These are phyloP conservation scores for Ogataea dorogensis DNA, from an alignment of 805 yeast genomes.

Conservation along the genomic window DNA sequence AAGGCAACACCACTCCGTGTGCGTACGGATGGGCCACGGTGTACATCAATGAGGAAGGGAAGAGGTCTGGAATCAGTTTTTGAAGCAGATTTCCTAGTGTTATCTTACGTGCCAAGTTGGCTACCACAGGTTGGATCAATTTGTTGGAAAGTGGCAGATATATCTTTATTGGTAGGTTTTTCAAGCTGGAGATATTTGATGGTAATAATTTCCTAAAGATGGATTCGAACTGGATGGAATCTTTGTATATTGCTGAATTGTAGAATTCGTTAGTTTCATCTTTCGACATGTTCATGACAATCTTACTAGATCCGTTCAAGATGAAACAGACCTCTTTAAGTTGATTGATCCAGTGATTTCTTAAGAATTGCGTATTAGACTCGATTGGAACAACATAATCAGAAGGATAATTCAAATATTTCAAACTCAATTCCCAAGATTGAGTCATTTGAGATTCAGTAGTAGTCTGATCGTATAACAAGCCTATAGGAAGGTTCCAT, in stretches of 20 bases:
- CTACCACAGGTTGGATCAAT: constrained; percentile 34
- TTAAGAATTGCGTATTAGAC: constrained; percentile 30
- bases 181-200: constrained; percentile 22
- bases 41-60: constrained; percentile 39
- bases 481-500: constrained; percentile 80
- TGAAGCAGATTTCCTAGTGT: constrained; percentile 43
- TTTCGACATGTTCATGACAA: constrained; percentile 74
- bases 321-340: constrained; percentile 80
- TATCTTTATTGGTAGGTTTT: constrained; percentile 48
- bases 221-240: constrained; percentile 24
- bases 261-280: constrained; percentile 58
- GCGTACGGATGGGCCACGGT: constrained; percentile 43
- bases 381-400: constrained; percentile 42
- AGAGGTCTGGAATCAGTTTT: constrained; percentile 43
- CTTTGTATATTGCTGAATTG: constrained; percentile 37
- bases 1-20: constrained; percentile 56
- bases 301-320: constrained; percentile 72
- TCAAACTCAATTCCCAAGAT: constrained; percentile 48
- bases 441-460: constrained; percentile 11
- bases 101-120: constrained; percentile 11
- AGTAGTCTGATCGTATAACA: constrained; percentile 48
- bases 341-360: constrained; percentile 67
- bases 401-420: constrained; percentile 41
- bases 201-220: constrained; percentile 31
- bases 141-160: constrained; percentile 40